Evolutionary conservation across 495 filamentous ascomycete species (phyloP), one percentile per base, ranked within the genome.

Genomic region (Peziza echinospora): DNA sequence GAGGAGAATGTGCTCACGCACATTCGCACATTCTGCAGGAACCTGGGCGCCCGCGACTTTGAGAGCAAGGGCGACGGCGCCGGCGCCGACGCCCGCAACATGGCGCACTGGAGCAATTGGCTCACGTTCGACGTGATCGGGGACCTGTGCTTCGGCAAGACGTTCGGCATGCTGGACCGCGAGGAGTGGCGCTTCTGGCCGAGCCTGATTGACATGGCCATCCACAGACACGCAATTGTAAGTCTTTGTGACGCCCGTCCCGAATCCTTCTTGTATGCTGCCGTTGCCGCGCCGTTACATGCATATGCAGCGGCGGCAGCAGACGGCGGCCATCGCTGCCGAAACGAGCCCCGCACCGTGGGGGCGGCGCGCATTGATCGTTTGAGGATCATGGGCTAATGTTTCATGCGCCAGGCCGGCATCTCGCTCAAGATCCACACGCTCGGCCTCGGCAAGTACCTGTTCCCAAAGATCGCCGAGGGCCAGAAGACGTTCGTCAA

Each of bases 101-200:
- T 78, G 62, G 64, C 72, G 0, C 63, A 73, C 52, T 78, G 73
- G 73, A 67, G 66, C 47, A 77, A 72, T 56, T 80, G 71, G 60
- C 64, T 78, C 5, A 69, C 71, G 28, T 82, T 80, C 63, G 78
- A 84, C 51, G 71, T 81, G 17, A 71, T 82, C 55, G 77, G 77
- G 2, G 75, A 81, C 37, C 53, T 84, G 11, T 70, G 68, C 51
- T 82, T 81, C 52, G 75, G 75, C 11, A 78, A 80, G 57, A 65
- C 73, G 21, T 80, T 80, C 61, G 68, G 71, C 45, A 80, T 79
- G 77, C 64, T 85, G 41, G 68, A 73, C 45, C 59, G 59, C 16
- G 67, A 63, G 1, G 65, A 70, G 24, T 73, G 75, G 53, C 67
- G 76, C 16, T 72, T 69, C 50, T 71, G 72, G 16, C 67, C 75